Conservation (phyloP, 2,329 filamentous ascomycete genomes). For the Escovopsis weberi region DNA sequence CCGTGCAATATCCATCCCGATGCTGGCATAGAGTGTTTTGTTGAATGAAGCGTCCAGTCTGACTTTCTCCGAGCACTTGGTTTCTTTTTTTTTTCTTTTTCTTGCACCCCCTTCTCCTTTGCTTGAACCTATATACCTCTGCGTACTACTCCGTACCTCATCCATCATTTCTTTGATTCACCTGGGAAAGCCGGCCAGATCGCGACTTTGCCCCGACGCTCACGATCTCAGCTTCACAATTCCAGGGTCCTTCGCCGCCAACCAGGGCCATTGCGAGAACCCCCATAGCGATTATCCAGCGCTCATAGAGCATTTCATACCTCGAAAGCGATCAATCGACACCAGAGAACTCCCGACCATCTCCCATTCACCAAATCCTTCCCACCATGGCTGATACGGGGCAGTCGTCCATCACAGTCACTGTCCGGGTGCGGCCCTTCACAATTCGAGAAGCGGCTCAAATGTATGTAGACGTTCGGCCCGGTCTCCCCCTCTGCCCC, state of each 20-base stretch:
- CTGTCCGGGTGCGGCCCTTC: slow-evolving; percentile 55
- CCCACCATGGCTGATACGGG: slow-evolving; percentile 15
- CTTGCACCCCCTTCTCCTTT: no score
- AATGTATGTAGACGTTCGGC: slow-evolving; percentile 36
- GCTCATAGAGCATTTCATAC: background rate
- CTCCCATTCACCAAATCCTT: background rate
- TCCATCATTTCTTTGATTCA: no score
- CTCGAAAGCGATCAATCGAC: background rate
- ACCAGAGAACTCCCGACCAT: background rate
- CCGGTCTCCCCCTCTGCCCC: background rate
- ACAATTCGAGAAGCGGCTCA: slow-evolving; percentile 91
- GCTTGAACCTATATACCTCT: background rate
- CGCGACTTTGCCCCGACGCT: background rate
- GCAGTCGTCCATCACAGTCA: slow-evolving; percentile 43
- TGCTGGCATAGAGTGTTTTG: no score
- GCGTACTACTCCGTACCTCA: no score
- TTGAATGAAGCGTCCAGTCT: background rate
- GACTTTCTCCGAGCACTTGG: background rate
- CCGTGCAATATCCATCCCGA: no score
- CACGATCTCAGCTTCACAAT: no score
- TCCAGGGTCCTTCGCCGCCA: background rate
- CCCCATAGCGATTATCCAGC: no score
- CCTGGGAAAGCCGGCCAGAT: slow-evolving; percentile 14
- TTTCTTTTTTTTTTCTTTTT: background rate
- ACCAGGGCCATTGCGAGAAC: background rate